Base-by-base conservation (phyloP, 306 rosid species). In the Lupinus albus region DNA sequence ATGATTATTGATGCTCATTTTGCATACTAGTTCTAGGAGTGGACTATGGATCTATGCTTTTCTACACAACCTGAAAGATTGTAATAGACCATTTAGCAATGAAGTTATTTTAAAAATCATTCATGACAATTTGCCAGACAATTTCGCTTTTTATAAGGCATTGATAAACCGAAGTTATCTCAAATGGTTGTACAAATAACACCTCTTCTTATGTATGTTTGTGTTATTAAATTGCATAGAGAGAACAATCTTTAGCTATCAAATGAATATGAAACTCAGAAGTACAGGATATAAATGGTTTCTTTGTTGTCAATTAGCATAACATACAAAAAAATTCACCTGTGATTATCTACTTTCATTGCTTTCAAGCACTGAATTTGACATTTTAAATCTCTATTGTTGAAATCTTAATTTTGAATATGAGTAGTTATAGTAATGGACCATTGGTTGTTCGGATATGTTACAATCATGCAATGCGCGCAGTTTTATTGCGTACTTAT, bases 301-400 rank as follows among this genome's bases (percentile, higher is more conserved):
- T 18, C 9, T 21, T 3, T 25, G 18, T 32, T 65, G 13, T 28
- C 9, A 12, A 25, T 67, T 28, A 50, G 25, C 70, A 30, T 62
- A 48, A n/a, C 32, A 15, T 36, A 13, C 44, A 5, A 71, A 72
- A 72, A 38, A 25, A 52, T 59, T 39, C 33, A 11, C 70, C 42
- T 66, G 74, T 66, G 14, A 54, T 36, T 28, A 13, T 62, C 51
- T 38, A 10, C n/a, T 17, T 63, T 30, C 54, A 10, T 56, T 61
- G 49, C 14, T 79, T 32, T n/a, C 25, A 5, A 41, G 16, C 10
- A 4, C 38, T 35, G 42, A 44, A 73, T 25, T 4, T 39, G 72
- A 53, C 17, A 17, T 68, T 47, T 55, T 13, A 6, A 69, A 28
- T 45, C 38, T 18, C 8, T 50, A 4, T 51, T 20, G 61, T 20